A percentile compares a stretch with the other conserved stretches of the same genome.
phyloP scores from a whole-genome alignment of 768 basidiomycete genomes.

The Pleurotus ostreatus region DNA sequence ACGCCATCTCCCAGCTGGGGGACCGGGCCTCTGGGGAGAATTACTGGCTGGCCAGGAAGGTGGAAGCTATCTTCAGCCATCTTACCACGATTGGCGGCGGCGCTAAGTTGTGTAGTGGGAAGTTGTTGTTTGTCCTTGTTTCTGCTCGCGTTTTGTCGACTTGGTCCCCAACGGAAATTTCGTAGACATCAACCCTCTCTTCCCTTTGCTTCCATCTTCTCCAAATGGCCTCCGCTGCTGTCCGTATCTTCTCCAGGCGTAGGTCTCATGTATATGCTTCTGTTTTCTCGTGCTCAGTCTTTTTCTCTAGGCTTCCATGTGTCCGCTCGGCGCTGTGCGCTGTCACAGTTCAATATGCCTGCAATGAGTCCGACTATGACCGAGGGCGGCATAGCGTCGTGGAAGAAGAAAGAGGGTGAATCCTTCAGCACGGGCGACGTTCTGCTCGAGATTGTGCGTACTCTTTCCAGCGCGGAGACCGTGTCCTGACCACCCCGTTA shows the following conservation, averaged over 20 bases:
- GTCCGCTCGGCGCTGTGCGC: slow-evolving; percentile 72
- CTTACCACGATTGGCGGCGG: background rate
- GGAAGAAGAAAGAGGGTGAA: slow-evolving; percentile 98
- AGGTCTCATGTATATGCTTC: slow-evolving; percentile 18
- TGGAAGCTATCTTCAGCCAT: slow-evolving; percentile 27
- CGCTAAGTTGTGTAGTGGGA: background rate
- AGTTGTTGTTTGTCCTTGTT: slow-evolving; percentile 10
- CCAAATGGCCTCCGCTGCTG: slow-evolving; percentile 58
- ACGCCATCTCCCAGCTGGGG: slow-evolving; percentile 63
- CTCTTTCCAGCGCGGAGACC: slow-evolving; percentile 1
- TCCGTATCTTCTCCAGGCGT: slow-evolving; percentile 68
- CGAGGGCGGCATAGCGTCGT: slow-evolving; percentile 94
- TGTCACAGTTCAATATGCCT: slow-evolving; percentile 91
- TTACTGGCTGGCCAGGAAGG: slow-evolving; percentile 79
- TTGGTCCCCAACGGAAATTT: slow-evolving; percentile 28
- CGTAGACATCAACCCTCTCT: slow-evolving; percentile 17
- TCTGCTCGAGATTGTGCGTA: slow-evolving; percentile 86
- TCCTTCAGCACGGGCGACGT: slow-evolving; percentile 88
- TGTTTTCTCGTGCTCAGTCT: background rate
- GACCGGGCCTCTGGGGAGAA: slow-evolving; percentile 46
- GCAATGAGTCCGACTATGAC: slow-evolving; percentile 99
- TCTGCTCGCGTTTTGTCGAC: slow-evolving; percentile 17
- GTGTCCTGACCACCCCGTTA: slow-evolving; percentile 12
- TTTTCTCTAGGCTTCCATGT: slow-evolving; percentile 71
- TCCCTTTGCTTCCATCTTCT: slow-evolving; percentile 20